Conservation (phyloP, 1,139 yeast genomes). For the Ogataea hybrid region DNA sequence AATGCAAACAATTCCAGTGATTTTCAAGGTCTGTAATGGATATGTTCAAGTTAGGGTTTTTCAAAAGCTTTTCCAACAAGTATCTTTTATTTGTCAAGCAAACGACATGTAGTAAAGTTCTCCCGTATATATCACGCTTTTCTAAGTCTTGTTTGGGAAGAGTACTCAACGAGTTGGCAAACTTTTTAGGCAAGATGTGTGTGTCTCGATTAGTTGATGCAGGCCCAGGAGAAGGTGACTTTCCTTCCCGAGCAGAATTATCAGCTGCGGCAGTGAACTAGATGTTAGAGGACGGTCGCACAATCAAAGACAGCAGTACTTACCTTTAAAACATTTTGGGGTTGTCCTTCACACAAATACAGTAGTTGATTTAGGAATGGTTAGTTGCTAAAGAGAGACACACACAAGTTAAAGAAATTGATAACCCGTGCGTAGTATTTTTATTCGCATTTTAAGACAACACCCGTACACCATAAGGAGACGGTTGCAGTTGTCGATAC, state of each 20-base stretch:
- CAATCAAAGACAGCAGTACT: neutral
- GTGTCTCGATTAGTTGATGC: slow-evolving; percentile 2
- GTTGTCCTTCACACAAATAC: neutral
- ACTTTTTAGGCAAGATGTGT: slow-evolving; percentile 13
- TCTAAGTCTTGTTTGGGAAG: slow-evolving; percentile 43
- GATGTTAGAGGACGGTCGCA: neutral
- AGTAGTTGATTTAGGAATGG: neutral
- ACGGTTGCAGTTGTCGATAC: no score
- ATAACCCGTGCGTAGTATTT: neutral
- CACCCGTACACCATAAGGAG: slow-evolving; percentile 4
- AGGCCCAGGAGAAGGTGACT: slow-evolving; percentile 13
- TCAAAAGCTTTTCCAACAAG: slow-evolving; percentile 45
- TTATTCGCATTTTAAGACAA: neutral
- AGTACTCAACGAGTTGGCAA: slow-evolving; percentile 30
- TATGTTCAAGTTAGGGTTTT: slow-evolving; percentile 46
- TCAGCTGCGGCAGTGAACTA: slow-evolving; percentile 21
- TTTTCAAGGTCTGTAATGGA: slow-evolving; percentile 63
- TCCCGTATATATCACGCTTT: slow-evolving; percentile 69
- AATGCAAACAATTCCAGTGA: slow-evolving; percentile 83
- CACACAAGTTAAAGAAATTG: slow-evolving; percentile 1
- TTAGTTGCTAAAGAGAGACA: neutral
- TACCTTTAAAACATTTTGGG: slow-evolving; percentile 22
- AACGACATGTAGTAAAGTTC: slow-evolving; percentile 62
- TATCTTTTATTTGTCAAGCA: slow-evolving; percentile 52
- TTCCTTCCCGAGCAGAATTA: slow-evolving; percentile 18